These are phyloP conservation scores for Apocynum venetum DNA, from an alignment of 257 asterid genomes.

Conservation along the genomic window DNA sequence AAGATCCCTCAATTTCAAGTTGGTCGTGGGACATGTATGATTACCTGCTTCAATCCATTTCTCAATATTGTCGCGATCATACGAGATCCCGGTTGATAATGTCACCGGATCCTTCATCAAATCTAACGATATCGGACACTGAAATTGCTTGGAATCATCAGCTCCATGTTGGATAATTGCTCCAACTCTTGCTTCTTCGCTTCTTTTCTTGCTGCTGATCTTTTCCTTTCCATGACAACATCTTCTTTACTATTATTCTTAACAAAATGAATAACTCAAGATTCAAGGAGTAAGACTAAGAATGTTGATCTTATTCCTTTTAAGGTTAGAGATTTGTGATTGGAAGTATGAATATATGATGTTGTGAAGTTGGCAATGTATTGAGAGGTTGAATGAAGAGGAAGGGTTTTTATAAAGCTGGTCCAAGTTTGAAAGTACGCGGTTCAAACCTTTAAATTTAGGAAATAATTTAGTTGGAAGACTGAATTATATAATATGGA, in stretches of 20 bases:
- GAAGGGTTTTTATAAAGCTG: not conserved
- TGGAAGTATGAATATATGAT: not conserved
- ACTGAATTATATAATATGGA: not conserved
- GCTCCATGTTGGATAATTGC: slow-evolving; percentile 6
- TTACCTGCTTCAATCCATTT: slow-evolving; percentile 30
- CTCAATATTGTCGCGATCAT: slow-evolving; percentile 29
- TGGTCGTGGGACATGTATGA: slow-evolving; percentile 25
- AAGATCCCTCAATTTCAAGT: slow-evolving; percentile 12
- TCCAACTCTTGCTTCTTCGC: slow-evolving; percentile 16
- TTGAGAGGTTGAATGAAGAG: not conserved
- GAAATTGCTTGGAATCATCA: slow-evolving; percentile 18
- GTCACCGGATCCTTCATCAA: slow-evolving; percentile 38
- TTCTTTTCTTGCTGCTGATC: slow-evolving; percentile 21
- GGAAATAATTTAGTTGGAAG: not conserved
- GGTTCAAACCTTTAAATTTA: slow-evolving; percentile 14
- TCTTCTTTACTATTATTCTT: not conserved
- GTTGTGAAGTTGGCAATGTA: not conserved
- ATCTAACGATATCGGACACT: slow-evolving; percentile 30
- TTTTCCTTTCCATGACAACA: slow-evolving; percentile 28
- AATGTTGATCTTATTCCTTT: too few species aligned
- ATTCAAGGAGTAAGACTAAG: not conserved
- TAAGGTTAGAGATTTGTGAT: not conserved
- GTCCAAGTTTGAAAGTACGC: slow-evolving; percentile 15
- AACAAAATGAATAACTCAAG: not conserved
- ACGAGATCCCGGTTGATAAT: slow-evolving; percentile 30